Percentiles rank a stretch among this genome's conserved stretches.
Evolutionary conservation across 2,329 filamentous ascomycete genomes (phyloP).

Genomic region (Colletotrichum zoysiae): DNA sequence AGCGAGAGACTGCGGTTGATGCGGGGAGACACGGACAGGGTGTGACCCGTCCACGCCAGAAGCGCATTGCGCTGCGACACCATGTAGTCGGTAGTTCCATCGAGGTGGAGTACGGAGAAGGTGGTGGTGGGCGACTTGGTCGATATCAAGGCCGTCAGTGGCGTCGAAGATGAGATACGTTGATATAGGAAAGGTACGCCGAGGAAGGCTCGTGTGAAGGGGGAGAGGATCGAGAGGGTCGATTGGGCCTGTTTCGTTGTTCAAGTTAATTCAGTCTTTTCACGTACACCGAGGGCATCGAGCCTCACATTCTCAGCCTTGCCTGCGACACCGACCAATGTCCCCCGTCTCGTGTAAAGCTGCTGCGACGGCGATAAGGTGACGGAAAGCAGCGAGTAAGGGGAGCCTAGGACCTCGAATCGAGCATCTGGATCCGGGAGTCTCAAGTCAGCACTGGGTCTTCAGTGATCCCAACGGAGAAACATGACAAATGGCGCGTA

Average conservation of each 20-base stretch:
- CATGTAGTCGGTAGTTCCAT: conserved; percentile 97
- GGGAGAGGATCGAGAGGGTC: conserved; percentile 87
- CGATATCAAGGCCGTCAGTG: conserved; percentile 88
- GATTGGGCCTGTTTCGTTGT: conserved; percentile 76
- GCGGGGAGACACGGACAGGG: conserved; percentile 79
- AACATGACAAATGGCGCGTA: conserved; percentile 47
- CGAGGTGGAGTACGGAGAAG: conserved; percentile 88
- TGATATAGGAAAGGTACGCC: conserved; percentile 97
- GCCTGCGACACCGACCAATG: conserved; percentile 88
- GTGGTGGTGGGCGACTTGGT: conserved; percentile 89
- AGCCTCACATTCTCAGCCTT: conserved; percentile 85
- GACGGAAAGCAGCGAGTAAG: conserved; percentile 94
- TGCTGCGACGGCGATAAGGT: conserved; percentile 93
- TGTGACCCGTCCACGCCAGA: conserved; percentile 96
- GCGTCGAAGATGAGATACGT: conserved; percentile 86
- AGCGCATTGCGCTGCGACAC: conserved; percentile 87
- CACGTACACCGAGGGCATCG: conserved; percentile 14
- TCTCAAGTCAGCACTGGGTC: background rate
- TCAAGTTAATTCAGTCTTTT: conserved; percentile 11
- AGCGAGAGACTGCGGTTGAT: conserved; percentile 81
- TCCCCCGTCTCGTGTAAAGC: conserved; percentile 92
- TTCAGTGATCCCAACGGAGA: too few species aligned
- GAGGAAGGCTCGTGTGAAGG: conserved; percentile 81
- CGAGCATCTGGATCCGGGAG: conserved; percentile 76
- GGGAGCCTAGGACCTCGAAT: conserved; percentile 92